Evolutionary conservation across 2,329 filamentous ascomycete genomes (phyloP).

Genomic region (Ascochyta clinopodiicola): DNA sequence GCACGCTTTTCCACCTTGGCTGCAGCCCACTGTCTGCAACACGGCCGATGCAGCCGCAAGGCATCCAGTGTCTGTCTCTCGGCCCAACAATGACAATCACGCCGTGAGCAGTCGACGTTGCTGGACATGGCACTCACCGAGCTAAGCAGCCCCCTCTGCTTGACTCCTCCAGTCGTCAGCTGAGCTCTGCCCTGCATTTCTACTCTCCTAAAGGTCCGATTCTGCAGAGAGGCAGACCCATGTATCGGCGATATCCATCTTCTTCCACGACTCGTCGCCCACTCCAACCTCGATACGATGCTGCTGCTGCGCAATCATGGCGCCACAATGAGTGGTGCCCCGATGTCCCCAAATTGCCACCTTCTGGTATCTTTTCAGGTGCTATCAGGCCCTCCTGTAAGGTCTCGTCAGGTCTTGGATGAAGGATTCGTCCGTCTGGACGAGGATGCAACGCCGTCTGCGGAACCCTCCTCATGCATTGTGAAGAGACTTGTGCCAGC

Average conservation of each 20-base stretch:
- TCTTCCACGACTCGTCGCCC: conserved; percentile 2
- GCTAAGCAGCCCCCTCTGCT: not conserved
- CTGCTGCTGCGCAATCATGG: conserved; percentile 5
- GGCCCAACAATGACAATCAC: not conserved
- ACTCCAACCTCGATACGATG: conserved; percentile 3
- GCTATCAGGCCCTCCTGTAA: not conserved
- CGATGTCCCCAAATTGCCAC: not conserved
- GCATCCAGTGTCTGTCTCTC: conserved; percentile 2
- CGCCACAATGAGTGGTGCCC: conserved; percentile 16
- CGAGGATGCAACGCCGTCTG: not conserved
- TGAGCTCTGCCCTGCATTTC: conserved; percentile 11
- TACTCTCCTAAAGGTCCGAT: conserved; percentile 4
- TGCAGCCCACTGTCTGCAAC: conserved; percentile 4
- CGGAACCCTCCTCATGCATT: not conserved
- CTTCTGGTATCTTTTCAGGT: not conserved
- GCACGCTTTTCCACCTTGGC: not conserved
- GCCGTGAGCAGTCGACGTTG: not conserved
- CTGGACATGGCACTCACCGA: not conserved
- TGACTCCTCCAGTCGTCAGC: conserved; percentile 13
- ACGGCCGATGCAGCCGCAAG: conserved; percentile 5
- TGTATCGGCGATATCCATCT: not conserved
- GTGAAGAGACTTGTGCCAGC: not conserved
- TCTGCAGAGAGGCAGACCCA: not conserved
- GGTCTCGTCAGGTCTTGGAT: not conserved
- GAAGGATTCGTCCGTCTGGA: not conserved